Evolutionary conservation across 2,329 filamentous ascomycete species (phyloP).

Genomic region (Cytospora piceae): DNA sequence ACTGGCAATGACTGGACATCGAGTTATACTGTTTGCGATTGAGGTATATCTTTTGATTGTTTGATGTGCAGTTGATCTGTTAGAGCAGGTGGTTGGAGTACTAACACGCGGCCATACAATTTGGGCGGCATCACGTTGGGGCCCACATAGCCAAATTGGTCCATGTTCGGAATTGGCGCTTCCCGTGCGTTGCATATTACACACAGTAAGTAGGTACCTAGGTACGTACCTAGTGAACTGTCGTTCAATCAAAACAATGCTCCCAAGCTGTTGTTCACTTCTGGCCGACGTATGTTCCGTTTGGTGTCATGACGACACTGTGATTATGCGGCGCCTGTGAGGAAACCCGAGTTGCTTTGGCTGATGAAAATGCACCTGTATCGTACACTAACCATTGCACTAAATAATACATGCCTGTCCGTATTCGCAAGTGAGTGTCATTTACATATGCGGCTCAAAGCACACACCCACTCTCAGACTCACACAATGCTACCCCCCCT

Average conservation of each 20-base stretch:
- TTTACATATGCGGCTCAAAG: not conserved
- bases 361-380: not conserved
- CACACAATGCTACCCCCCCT: not conserved
- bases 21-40: not conserved
- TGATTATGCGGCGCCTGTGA: not conserved
- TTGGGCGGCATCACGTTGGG: not conserved
- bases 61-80: not conserved
- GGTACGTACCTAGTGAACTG: too few relatives aligned
- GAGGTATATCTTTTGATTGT: not conserved
- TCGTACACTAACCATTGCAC: not conserved
- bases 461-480: not conserved
- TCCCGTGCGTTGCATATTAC: not conserved
- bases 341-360: not conserved
- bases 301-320: not conserved
- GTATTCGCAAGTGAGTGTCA: not conserved
- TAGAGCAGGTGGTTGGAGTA: not conserved
- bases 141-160: conserved; percentile 1
- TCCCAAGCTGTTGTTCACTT: too few relatives aligned
- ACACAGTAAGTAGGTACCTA: not conserved
- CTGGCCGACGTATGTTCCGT: not conserved
- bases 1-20: not conserved
- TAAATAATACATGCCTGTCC: not conserved
- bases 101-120: not conserved
- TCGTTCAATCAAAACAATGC: too few relatives aligned
- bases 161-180: not conserved